These are phyloP conservation scores for Pyrenochaeta sp. DNA, from an alignment of 2,329 filamentous ascomycete species.

Conservation along the genomic window DNA sequence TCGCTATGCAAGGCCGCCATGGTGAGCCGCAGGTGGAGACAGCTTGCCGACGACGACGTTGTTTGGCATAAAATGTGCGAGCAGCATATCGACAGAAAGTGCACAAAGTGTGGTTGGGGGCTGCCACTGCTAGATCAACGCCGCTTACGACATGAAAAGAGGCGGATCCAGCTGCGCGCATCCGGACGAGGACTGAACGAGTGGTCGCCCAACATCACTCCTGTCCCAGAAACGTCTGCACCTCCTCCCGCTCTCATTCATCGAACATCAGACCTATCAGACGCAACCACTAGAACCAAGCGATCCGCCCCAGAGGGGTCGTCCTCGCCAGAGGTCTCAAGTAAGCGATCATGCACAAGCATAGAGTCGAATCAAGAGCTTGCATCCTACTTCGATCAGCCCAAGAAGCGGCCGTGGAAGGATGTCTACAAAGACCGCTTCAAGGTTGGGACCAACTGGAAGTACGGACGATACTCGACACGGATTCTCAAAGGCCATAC, in stretches of 20 bases:
- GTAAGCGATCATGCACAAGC: conserved; percentile 47
- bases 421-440: conserved; percentile 95
- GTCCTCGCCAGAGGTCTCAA: conserved; percentile 31
- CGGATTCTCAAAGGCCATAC: conserved; percentile 86
- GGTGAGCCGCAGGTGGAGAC: conserved; percentile 87
- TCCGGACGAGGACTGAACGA: conserved; percentile 66
- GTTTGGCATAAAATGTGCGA: conserved; percentile 99
- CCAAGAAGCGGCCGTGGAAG: conserved; percentile 79
- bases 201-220: conserved; percentile 61
- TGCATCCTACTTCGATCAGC: conserved; percentile 60
- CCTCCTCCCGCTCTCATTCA: conserved; percentile 18
- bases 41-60: conserved; percentile 93
- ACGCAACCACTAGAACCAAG: conserved; percentile 32
- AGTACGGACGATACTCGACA: conserved; percentile 86
- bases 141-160: conserved; percentile 83
- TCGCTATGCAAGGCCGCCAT: conserved; percentile 96
- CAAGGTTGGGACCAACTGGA: conserved; percentile 97
- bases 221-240: conserved; percentile 50
- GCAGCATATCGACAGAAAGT: conserved; percentile 93
- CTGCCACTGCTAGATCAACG: conserved; percentile 89
- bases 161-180: conserved; percentile 78
- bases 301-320: conserved; percentile 36
- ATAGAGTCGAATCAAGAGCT: conserved; percentile 35
- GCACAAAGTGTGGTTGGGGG: conserved; percentile 95
- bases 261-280: conserved; percentile 22